These are phyloP conservation scores for Aulographum hederae DNA, from an alignment of 2,329 filamentous ascomycete genomes.

Conservation along the genomic window DNA sequence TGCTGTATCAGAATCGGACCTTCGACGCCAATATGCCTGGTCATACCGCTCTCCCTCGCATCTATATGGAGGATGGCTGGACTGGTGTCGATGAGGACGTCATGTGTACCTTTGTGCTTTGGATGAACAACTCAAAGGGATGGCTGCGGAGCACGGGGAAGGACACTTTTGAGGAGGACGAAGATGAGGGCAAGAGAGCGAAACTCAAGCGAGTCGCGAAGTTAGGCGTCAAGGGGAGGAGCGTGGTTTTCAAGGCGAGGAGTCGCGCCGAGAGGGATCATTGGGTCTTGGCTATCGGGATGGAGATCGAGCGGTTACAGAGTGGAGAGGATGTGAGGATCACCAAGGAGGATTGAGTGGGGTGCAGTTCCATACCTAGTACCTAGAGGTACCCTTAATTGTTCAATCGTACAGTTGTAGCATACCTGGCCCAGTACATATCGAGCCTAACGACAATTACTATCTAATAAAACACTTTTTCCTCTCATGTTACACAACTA, in stretches of 20 bases:
- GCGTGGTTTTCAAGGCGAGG: constrained; percentile 46
- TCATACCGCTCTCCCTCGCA: constrained; percentile 37
- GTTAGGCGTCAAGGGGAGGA: constrained; percentile 40
- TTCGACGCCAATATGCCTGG: constrained; percentile 45
- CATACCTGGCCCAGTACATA: too few species aligned
- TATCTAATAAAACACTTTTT: too few species aligned
- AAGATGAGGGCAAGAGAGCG: constrained; percentile 19
- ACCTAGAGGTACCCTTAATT: too few species aligned
- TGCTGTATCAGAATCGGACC: constrained; percentile 45
- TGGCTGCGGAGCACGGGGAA: constrained; percentile 25
- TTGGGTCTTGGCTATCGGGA: constrained; percentile 47
- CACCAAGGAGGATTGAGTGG: too few species aligned
- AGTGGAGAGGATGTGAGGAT: constrained; percentile 32
- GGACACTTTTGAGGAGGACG: constrained; percentile 7
- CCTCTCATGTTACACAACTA: too few species aligned
- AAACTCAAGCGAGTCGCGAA: constrained; percentile 41
- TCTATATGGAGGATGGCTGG: constrained; percentile 42
- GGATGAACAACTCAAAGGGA: constrained; percentile 38
- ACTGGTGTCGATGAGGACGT: constrained; percentile 45
- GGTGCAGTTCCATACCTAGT: too few species aligned
- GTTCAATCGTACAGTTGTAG: too few species aligned
- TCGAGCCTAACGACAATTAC: too few species aligned
- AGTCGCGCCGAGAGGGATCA: constrained; percentile 47
- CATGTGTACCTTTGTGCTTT: constrained; percentile 50
- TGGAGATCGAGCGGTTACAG: constrained; percentile 44